Conservation (phyloP, 768 basidiomycete genomes). For the Baorangia bicolor region DNA sequence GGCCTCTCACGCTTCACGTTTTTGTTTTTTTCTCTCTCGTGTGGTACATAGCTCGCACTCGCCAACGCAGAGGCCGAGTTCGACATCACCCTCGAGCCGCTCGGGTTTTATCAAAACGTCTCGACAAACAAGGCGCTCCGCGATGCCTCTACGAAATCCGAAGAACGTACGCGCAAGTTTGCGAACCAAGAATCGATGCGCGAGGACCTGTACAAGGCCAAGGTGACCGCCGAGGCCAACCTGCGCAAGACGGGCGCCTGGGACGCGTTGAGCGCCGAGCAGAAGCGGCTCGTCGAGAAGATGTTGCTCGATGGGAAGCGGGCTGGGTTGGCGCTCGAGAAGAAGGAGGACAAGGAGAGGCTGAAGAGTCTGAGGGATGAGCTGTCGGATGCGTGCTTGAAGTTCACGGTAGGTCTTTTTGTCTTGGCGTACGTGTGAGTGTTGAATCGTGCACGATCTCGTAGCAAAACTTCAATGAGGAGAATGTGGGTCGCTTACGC, state of each 20-base stretch:
- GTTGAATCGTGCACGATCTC: neutral
- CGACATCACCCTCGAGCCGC: conserved; percentile 52
- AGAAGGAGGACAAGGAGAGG: conserved; percentile 51
- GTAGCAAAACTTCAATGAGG: conserved; percentile 90
- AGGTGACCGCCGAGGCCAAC: conserved; percentile 67
- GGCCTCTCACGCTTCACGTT: conserved; percentile 11
- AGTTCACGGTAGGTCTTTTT: conserved; percentile 61
- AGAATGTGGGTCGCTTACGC: conserved; percentile 50
- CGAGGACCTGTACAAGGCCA: conserved; percentile 74
- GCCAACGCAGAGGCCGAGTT: conserved; percentile 57
- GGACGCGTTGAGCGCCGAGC: conserved; percentile 63
- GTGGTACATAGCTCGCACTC: conserved; percentile 55
- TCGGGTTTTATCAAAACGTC: conserved; percentile 82
- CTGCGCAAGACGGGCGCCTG: conserved; percentile 59
- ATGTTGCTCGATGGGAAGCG: conserved; percentile 78
- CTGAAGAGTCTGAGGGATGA: conserved; percentile 70
- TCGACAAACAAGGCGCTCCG: conserved; percentile 72
- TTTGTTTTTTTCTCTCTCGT: neutral
- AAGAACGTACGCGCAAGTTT: conserved; percentile 68
- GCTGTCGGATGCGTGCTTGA: conserved; percentile 70
- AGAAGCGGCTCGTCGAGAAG: conserved; percentile 77
- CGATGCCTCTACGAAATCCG: conserved; percentile 75
- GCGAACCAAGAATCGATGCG: conserved; percentile 79
- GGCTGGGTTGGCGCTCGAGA: conserved; percentile 72
- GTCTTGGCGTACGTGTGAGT: neutral